Evolutionary conservation across 148 eudicot genomes (phyloP), one percentile per base, ranked within the genome.

Genomic region (Rhododendron griersonianum): DNA sequence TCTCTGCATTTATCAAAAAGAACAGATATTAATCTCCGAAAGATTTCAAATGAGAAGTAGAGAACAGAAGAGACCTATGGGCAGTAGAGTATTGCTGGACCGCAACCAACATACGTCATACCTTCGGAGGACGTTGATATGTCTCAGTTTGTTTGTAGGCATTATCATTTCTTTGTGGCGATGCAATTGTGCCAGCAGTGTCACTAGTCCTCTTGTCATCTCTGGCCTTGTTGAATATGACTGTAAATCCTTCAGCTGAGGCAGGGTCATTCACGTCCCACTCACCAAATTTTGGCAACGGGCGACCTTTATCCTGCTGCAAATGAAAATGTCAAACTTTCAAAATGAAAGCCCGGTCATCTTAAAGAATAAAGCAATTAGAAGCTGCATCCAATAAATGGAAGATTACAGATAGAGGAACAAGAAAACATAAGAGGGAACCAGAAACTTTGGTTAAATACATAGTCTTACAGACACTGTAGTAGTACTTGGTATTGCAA

Each of bases 241-340:
- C 88, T 1, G 83, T 87, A 78, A 87, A 87, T 59, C 88, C 83
- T 83, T 83, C 88, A 9, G 88, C 88, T 41, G 88, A 83, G 82
- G 88, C 78, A 21, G 88, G 88, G 30, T 83, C 53, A 23, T 86
- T 86, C 76, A 82, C 77, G 33, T 86, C 88, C 88, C 88, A 87
- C 39, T 87, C 85, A 9, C 88, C 88, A 61, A 87, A 87, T 87
- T 83, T 87, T 47, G 88, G 88, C 83, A 87, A 77, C 23, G 88
- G 37, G 44, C 78, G 82, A 87, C 85, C 85, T 87, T 23, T 83
- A 21, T 83, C 85, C 65, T 59, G 85, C 78, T 83, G 84, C 80
- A 86, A 16, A 71, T 41, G 13, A 63, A 11, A 85, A 37, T 50
- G 37, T 83, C 41, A 47, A 41, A 71, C 19, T 15, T 39, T 14